These are phyloP conservation scores for Colletotrichum costaricense DNA, from an alignment of 2,329 filamentous ascomycete genomes.

Conservation along the genomic window DNA sequence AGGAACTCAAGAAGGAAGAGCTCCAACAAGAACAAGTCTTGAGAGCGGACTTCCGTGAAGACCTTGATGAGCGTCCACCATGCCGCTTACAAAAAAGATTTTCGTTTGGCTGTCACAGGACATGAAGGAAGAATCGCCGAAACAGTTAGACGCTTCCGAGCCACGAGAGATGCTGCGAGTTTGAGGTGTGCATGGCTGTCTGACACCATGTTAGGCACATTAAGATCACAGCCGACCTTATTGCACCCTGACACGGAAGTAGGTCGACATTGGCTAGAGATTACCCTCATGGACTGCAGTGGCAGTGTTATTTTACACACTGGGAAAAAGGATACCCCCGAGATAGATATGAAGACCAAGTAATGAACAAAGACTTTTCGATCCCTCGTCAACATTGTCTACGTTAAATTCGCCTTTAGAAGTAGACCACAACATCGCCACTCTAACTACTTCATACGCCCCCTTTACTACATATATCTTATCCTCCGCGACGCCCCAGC, in stretches of 20 bases:
- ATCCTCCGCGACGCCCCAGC: neutral
- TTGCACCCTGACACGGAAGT: neutral
- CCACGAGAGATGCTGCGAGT: neutral
- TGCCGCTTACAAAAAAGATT: too few species aligned
- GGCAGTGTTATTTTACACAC: neutral
- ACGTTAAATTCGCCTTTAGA: too few species aligned
- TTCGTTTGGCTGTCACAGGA: neutral
- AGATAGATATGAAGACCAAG: neutral
- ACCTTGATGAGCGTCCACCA: neutral
- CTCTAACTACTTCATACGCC: neutral
- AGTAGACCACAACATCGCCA: neutral
- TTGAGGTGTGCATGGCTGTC: neutral
- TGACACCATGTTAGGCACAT: neutral
- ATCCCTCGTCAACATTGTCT: neutral
- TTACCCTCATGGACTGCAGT: neutral
- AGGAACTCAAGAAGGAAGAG: slow-evolving; percentile 44
- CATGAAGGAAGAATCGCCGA: neutral
- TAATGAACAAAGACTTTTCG: neutral
- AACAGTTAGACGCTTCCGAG: neutral
- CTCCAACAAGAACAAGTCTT: slow-evolving; percentile 20
- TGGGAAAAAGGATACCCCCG: slow-evolving; percentile 5
- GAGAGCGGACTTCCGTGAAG: neutral
- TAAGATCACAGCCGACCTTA: neutral
- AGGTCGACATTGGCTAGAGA: neutral
- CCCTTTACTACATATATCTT: neutral